phyloP scores from a whole-genome alignment of 257 asterid genomes.

The Gardenia jasminoides region DNA sequence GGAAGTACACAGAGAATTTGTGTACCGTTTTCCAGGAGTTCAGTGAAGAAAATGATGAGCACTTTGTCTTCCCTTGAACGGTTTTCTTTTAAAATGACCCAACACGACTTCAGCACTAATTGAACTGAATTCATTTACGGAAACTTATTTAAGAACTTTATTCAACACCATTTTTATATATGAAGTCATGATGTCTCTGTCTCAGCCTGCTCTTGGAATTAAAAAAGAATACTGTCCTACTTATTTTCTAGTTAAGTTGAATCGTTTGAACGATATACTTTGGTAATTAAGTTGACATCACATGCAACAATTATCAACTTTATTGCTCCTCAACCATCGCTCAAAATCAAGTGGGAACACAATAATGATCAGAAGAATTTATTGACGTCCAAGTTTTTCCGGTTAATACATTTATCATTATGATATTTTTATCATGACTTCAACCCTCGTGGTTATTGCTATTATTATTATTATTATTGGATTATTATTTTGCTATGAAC shows the following conservation, averaged over 20 bases:
- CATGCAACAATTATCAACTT: neutral
- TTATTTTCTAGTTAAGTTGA: neutral
- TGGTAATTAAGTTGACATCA: no score
- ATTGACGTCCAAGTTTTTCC: no score
- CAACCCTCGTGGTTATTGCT: no score
- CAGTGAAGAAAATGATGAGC: conserved; percentile 18
- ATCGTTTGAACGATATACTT: neutral
- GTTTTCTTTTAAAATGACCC: conserved; percentile 4
- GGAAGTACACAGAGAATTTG: neutral
- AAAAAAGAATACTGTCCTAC: neutral
- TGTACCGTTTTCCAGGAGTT: neutral
- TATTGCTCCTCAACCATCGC: neutral
- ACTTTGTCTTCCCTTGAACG: conserved; percentile 22
- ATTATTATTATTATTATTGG: no score
- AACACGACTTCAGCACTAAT: neutral
- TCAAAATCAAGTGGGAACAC: neutral
- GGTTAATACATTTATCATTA: no score
- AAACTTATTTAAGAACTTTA: neutral
- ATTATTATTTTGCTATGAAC: no score
- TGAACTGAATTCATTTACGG: neutral
- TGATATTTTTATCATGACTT: no score
- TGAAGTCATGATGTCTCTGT: neutral
- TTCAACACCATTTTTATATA: neutral
- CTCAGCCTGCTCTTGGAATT: neutral
- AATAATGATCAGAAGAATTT: neutral